A percentile compares a stretch with the other conserved stretches of the same genome.
These are phyloP conservation scores for Xylogone sp. DNA, from an alignment of 2,329 filamentous ascomycete genomes.

Conservation along the genomic window DNA sequence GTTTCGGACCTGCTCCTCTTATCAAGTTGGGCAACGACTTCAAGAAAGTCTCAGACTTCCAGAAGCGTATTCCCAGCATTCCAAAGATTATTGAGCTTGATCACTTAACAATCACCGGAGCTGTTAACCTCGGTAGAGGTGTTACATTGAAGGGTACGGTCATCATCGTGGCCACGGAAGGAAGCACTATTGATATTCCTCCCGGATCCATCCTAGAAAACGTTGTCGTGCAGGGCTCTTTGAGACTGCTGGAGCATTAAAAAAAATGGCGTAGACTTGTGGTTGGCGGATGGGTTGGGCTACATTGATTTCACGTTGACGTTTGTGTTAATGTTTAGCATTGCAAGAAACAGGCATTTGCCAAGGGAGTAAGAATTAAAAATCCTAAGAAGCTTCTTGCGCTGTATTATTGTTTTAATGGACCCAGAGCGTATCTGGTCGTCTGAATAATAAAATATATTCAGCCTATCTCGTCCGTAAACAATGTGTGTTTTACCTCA, in stretches of 20 bases:
- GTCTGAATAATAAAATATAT: neutral
- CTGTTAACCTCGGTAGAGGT: constrained; percentile 92
- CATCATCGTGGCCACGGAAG: constrained; percentile 97
- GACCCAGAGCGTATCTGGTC: neutral
- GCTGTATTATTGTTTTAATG: neutral
- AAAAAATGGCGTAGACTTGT: constrained; percentile 3
- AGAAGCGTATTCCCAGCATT: constrained; percentile 81
- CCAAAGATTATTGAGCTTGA: constrained; percentile 89
- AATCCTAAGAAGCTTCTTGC: neutral
- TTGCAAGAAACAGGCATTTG: neutral
- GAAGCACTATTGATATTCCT: constrained; percentile 95
- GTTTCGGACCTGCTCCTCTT: constrained; percentile 92
- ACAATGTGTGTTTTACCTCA: no score
- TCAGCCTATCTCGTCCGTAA: neutral
- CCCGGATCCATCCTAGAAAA: constrained; percentile 97
- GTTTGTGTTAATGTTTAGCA: neutral
- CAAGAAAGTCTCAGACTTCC: constrained; percentile 99
- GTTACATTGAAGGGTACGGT: constrained; percentile 97
- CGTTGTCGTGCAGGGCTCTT: constrained; percentile 95
- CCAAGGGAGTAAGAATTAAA: neutral
- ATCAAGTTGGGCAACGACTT: constrained; percentile 99
- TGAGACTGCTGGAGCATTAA: constrained; percentile 69
- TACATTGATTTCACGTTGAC: neutral
- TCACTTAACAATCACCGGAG: constrained; percentile 95
- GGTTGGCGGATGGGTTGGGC: neutral